A percentile compares a stretch with the other conserved stretches of the same genome.
phyloP scores from a whole-genome alignment of 2,329 filamentous ascomycete genomes.

The Fusarium poae region DNA sequence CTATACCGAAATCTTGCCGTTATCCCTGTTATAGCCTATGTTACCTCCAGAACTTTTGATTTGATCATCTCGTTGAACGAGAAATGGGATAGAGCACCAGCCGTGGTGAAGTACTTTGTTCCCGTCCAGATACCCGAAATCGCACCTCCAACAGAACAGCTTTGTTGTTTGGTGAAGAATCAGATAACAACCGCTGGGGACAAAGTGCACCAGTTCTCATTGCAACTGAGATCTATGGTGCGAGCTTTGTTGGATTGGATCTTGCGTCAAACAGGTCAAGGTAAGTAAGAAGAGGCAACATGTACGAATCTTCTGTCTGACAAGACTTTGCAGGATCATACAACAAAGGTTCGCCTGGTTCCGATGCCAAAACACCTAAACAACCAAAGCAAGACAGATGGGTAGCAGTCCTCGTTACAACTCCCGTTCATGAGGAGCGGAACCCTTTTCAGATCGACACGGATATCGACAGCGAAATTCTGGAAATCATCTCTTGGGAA shows the following conservation, averaged over 20 bases:
- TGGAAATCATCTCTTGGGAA: conserved; percentile 12
- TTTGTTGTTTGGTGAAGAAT: background rate
- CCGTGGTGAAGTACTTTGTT: conserved; percentile 30
- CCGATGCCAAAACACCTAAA: background rate
- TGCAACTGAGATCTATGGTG: background rate
- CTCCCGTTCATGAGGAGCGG: background rate
- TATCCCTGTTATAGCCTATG: conserved; percentile 23
- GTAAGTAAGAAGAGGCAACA: background rate
- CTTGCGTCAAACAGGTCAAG: background rate
- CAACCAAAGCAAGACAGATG: conserved; percentile 4
- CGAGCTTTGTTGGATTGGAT: conserved; percentile 5
- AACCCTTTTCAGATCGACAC: background rate
- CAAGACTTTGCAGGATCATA: background rate
- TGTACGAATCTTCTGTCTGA: background rate
- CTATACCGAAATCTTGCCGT: conserved; percentile 28
- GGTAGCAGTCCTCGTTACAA: conserved; percentile 17
- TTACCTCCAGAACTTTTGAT: conserved; percentile 17
- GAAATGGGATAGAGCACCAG: conserved; percentile 22
- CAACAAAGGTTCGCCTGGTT: background rate
- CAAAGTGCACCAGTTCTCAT: background rate
- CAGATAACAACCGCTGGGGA: background rate
- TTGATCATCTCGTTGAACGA: conserved; percentile 19
- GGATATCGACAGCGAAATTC: background rate
- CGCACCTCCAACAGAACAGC: conserved; percentile 20
- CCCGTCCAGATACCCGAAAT: conserved; percentile 12